Percentiles rank a stretch among this genome's conserved stretches.
Conservation (phyloP, 805 yeast genomes). For the Starmera quercuum region DNA sequence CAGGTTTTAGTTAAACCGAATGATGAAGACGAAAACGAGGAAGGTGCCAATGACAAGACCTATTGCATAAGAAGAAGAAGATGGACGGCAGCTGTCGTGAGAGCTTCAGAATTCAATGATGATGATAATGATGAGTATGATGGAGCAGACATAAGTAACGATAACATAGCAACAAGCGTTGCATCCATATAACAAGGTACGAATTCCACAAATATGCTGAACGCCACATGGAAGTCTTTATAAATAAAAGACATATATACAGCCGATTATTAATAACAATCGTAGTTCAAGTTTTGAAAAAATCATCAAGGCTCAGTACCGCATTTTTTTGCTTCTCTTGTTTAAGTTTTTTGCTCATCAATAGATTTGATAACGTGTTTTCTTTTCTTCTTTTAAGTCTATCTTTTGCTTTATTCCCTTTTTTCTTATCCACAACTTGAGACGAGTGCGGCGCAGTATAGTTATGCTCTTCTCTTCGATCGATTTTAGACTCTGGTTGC, state of each 20-base stretch:
- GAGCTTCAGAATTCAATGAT: conserved; percentile 13
- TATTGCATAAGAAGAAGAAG: conserved; percentile 68
- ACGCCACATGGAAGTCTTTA: too few relatives aligned
- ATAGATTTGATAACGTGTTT: conserved; percentile 33
- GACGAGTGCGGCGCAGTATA: too few relatives aligned
- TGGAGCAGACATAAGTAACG: neutral
- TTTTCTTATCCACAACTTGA: neutral
- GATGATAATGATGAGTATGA: neutral
- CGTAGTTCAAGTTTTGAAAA: conserved; percentile 31
- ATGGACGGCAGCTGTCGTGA: conserved; percentile 44
- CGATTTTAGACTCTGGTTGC: conserved; percentile 5
- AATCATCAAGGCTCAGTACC: conserved; percentile 41
- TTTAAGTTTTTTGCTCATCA: conserved; percentile 33
- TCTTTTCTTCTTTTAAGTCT: conserved; percentile 40
- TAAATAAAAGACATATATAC: too few relatives aligned
- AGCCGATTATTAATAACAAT: too few relatives aligned
- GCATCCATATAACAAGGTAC: too few relatives aligned
- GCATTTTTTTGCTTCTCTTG: conserved; percentile 23
- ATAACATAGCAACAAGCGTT: neutral
- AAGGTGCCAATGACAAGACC: too few relatives aligned
- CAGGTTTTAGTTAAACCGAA: too few relatives aligned
- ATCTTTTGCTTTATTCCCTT: conserved; percentile 22
- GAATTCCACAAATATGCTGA: too few relatives aligned
- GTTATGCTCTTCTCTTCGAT: too few relatives aligned
- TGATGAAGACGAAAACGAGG: too few relatives aligned